phyloP scores from a whole-genome alignment of 306 rosid genomes.

The Canavalia ensiformis region DNA sequence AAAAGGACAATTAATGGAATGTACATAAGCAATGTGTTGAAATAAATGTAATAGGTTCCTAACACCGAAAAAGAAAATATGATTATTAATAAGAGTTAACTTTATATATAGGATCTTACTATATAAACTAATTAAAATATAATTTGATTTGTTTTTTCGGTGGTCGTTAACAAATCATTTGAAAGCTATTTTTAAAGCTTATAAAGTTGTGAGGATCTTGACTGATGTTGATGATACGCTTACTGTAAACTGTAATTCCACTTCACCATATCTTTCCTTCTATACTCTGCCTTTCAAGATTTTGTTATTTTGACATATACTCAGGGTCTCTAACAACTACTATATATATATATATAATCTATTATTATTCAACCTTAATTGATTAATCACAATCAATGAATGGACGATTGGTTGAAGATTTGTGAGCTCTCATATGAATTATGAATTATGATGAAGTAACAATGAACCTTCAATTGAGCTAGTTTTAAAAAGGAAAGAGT shows the following conservation, averaged over 20 bases:
- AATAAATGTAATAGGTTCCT: not conserved
- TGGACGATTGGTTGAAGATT: not conserved
- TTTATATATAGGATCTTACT: not conserved
- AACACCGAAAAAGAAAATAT: not conserved
- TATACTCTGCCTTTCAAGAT: not conserved
- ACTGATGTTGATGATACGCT: not conserved
- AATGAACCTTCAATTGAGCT: slow-evolving; percentile 10
- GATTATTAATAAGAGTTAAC: not conserved
- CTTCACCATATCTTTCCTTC: not conserved
- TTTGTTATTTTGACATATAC: not conserved
- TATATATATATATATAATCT: not conserved
- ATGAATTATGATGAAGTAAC: not conserved
- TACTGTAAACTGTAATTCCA: not conserved
- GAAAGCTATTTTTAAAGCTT: too few species aligned
- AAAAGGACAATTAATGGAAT: not conserved
- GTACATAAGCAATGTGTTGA: not conserved
- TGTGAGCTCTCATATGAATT: not conserved
- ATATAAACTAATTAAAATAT: not conserved
- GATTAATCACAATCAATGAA: not conserved
- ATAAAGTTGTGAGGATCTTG: not conserved
- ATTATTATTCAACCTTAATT: not conserved
- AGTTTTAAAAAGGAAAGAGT: not conserved
- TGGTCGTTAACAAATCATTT: too few species aligned
- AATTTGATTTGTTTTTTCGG: not conserved
- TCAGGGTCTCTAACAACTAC: not conserved